Percentiles rank a stretch among this genome's conserved stretches.
These are phyloP conservation scores for Monosporascus sp. DNA, from an alignment of 2,329 filamentous ascomycete species.

Conservation along the genomic window DNA sequence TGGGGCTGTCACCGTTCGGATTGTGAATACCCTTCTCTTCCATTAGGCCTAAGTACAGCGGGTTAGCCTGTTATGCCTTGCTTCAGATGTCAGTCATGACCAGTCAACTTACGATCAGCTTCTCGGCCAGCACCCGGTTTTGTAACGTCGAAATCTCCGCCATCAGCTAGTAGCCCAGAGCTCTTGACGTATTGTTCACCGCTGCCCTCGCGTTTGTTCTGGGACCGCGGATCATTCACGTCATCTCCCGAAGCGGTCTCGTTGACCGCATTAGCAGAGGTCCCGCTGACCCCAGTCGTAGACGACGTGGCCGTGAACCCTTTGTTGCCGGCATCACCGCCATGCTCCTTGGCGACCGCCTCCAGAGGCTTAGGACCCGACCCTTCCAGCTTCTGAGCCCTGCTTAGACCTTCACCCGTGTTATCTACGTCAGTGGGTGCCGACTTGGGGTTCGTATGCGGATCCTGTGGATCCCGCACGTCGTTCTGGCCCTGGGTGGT, in stretches of 20 bases:
- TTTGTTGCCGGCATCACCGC: conserved; percentile 21
- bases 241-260: conserved; percentile 6
- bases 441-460: conserved; percentile 27
- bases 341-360: conserved; percentile 22
- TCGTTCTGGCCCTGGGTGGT: conserved; percentile 32
- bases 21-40: conserved; percentile 45
- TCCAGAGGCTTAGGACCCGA: conserved; percentile 39
- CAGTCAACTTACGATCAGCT: conserved; percentile 52
- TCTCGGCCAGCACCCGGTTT: conserved; percentile 60
- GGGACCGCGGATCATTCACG: conserved; percentile 17
- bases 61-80: neutral
- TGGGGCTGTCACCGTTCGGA: conserved; percentile 7
- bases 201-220: conserved; percentile 39
- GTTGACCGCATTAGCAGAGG: conserved; percentile 25
- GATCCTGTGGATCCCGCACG: conserved; percentile 31
- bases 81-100: too few species aligned
- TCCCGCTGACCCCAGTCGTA: neutral
- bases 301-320: neutral
- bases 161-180: conserved; percentile 55
- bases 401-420: conserved; percentile 25
- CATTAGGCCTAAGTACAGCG: conserved; percentile 39
- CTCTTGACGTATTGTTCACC: conserved; percentile 54
- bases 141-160: conserved; percentile 61
- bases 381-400: conserved; percentile 31
- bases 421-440: conserved; percentile 33